Evolutionary conservation across 1,284 basidiomycete genomes (phyloP).

Genomic region (Cerioporus squamosus): DNA sequence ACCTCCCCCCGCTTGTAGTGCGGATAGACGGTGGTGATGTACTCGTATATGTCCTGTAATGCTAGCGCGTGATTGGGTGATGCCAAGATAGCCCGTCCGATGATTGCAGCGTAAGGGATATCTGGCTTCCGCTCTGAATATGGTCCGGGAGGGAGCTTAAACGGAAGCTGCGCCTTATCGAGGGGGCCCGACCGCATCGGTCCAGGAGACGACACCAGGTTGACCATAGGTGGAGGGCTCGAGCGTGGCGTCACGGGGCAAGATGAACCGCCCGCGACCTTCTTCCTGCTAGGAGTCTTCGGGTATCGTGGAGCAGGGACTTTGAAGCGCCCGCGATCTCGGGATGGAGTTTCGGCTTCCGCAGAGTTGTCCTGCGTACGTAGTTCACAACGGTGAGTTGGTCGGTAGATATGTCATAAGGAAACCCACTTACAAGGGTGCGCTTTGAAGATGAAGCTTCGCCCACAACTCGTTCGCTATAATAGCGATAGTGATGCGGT

Average conservation of each 20-base stretch:
- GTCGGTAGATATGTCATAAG: background rate
- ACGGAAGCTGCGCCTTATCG: conserved; percentile 68
- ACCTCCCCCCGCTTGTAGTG: conserved; percentile 91
- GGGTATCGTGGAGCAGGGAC: conserved; percentile 19
- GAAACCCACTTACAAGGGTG: conserved; percentile 17
- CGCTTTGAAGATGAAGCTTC: conserved; percentile 30
- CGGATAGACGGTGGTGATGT: conserved; percentile 93
- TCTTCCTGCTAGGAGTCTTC: conserved; percentile 29
- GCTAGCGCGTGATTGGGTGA: conserved; percentile 86
- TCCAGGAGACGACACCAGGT: conserved; percentile 80
- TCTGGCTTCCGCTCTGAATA: conserved; percentile 80
- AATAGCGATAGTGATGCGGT: conserved; percentile 38
- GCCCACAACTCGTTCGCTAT: conserved; percentile 35
- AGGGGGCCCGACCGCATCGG: conserved; percentile 66
- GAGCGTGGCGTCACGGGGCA: conserved; percentile 58
- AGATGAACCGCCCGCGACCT: conserved; percentile 36
- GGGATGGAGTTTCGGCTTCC: conserved; percentile 25
- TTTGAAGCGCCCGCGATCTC: conserved; percentile 20
- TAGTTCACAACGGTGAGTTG: background rate
- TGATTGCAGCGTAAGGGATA: conserved; percentile 91
- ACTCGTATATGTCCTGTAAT: conserved; percentile 95
- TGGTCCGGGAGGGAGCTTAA: conserved; percentile 81
- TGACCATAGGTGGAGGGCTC: conserved; percentile 54
- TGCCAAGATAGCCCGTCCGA: conserved; percentile 92
- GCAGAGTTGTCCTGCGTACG: conserved; percentile 15